A percentile compares a stretch with the other conserved stretches of the same genome.
These are phyloP conservation scores for Creolimax fragrantissima DNA, from an alignment of 78 protist genomes.

Conservation along the genomic window DNA sequence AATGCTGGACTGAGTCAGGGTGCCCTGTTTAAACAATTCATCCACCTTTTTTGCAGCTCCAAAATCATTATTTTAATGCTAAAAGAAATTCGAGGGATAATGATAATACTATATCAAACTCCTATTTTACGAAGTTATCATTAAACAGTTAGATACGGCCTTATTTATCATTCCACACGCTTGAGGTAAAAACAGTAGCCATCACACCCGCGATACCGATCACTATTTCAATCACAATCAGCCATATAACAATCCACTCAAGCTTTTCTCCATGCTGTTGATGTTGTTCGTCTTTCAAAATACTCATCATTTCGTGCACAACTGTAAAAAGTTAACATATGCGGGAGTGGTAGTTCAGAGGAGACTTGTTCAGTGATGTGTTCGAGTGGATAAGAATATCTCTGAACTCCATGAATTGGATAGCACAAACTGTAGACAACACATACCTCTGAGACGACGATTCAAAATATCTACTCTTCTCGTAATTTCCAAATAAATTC, in stretches of 20 bases:
- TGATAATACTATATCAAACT: too few species aligned
- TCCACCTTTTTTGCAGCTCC: too few species aligned
- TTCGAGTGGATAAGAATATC: not conserved
- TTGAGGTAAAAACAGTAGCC: not conserved
- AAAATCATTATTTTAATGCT: too few species aligned
- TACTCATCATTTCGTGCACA: slow-evolving; percentile 5
- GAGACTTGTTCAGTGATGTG: not conserved
- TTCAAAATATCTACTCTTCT: not conserved
- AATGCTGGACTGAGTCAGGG: too few species aligned
- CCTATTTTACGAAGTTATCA: too few species aligned
- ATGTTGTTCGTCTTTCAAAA: slow-evolving; percentile 15
- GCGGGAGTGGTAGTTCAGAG: not conserved
- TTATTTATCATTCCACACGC: too few species aligned
- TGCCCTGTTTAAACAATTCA: too few species aligned
- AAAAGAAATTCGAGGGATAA: too few species aligned
- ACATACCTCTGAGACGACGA: not conserved
- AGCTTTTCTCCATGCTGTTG: slow-evolving; percentile 15
- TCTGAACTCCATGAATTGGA: not conserved
- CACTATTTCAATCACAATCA: slow-evolving; percentile 24
- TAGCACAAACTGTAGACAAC: not conserved
- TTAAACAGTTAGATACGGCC: too few species aligned
- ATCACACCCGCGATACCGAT: slow-evolving; percentile 13
- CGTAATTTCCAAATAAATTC: not conserved
- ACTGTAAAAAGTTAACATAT: not conserved
- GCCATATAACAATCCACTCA: slow-evolving; percentile 37